Conservation (phyloP, 768 basidiomycete genomes). For the Hirschioporus abietinus region DNA sequence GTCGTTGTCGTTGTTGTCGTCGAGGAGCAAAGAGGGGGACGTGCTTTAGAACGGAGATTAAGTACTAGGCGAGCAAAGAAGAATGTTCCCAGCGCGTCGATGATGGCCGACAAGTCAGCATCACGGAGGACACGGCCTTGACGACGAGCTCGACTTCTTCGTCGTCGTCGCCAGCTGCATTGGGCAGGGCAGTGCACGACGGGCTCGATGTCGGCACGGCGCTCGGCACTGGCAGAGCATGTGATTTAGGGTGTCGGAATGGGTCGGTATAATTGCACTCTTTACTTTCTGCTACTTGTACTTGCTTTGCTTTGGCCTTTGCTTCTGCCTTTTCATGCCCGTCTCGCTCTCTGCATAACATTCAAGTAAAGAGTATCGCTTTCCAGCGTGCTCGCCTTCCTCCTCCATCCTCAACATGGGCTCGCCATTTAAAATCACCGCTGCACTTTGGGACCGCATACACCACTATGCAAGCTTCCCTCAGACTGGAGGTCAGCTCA, state of each 20-base stretch:
- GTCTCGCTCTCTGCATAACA: not conserved
- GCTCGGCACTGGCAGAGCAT: not conserved
- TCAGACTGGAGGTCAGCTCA: constrained; percentile 71
- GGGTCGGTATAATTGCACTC: not conserved
- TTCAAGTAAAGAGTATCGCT: not conserved
- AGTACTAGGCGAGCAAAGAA: not conserved
- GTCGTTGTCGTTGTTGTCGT: not conserved
- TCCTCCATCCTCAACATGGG: constrained; percentile 23
- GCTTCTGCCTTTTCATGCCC: not conserved
- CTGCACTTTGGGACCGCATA: constrained; percentile 83
- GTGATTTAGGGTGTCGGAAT: not conserved
- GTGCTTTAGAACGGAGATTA: no score
- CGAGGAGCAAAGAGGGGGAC: not conserved
- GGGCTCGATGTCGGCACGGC: not conserved
- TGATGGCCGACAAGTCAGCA: not conserved
- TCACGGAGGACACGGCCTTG: not conserved
- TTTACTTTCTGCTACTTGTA: not conserved
- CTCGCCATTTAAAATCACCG: constrained; percentile 61
- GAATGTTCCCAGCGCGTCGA: not conserved
- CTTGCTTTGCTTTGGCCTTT: no score
- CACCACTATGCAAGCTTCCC: constrained; percentile 90
- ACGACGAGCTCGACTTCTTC: not conserved
- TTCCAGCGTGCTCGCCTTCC: not conserved
- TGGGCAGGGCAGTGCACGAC: not conserved
- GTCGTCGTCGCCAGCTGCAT: not conserved